These are phyloP conservation scores for Abelmoschus esculentus DNA, from an alignment of 345 rosid species.

Conservation along the genomic window DNA sequence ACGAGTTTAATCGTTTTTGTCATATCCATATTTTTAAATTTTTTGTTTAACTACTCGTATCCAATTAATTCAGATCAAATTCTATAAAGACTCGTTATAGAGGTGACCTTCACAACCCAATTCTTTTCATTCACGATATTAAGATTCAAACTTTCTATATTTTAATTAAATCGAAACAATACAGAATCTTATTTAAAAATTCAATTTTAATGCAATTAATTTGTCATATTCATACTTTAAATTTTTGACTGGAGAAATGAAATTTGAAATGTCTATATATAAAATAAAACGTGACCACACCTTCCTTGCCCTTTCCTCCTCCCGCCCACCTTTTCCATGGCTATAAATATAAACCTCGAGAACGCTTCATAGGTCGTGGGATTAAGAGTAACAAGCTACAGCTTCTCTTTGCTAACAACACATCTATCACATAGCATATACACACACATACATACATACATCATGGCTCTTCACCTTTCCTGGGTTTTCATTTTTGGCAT, in stretches of 20 bases:
- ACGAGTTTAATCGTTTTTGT: no score
- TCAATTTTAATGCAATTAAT: no score
- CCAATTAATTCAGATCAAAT: no score
- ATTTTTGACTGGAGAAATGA: not conserved
- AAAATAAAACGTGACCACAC: not conserved
- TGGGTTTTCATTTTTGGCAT: slow-evolving; percentile 6
- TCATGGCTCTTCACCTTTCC: slow-evolving; percentile 8
- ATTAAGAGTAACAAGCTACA: not conserved
- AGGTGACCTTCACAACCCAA: no score
- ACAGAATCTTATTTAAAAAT: no score
- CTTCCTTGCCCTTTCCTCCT: no score
- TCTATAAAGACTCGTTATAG: no score
- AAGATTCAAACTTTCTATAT: no score
- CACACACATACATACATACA: not conserved
- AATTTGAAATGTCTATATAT: not conserved
- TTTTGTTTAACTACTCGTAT: no score
- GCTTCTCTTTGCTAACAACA: not conserved
- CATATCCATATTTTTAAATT: no score
- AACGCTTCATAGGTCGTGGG: not conserved
- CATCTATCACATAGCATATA: not conserved
- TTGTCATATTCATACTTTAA: not conserved
- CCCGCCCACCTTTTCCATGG: not conserved
- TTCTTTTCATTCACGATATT: no score
- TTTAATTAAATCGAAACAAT: no score
- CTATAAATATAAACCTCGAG: not conserved